Base-by-base conservation (phyloP, 2,329 filamentous ascomycete species). In the Talaromyces sp. region DNA sequence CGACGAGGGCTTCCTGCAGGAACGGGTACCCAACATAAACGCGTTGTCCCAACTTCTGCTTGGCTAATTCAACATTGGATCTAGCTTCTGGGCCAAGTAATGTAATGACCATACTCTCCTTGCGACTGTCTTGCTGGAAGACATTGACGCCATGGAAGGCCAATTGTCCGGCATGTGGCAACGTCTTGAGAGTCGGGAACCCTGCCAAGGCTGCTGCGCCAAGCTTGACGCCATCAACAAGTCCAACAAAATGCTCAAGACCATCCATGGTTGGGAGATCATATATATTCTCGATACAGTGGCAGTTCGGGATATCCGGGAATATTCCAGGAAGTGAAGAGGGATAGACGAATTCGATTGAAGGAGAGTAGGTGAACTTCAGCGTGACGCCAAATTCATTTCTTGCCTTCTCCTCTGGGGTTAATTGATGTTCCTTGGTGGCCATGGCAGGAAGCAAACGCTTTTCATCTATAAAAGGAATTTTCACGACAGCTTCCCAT, bases 401-500 rank as follows among this genome's bases (percentile, higher is more conserved):
- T 64, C 96, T 86, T 16, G 83, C 81, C 72, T 88, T 90, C 74
- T 99, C 92, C 1, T 89, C 91, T 2, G 88, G 83, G 2, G 86
- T 86, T n/a, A 99, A 82, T 1, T 90, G 78, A 46, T 88, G 81
- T 67, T 98, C 93, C 73, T 89, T 92, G 6, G 92, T 88, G 16
- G 84, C 88, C 90, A 99, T 97, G 7, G 93, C 95, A 40, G 82
- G 79, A 61, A 99, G 82, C 2, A 99, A 81, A 28, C 95, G 86
- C 70, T 89, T 86, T 75, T 99, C 93, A 63, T 99, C 92, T 66
- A 99, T 99, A 77, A 99, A 99, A 0, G 95, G 95, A 71, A 99
- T 99, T 77, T 98, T 99, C 67, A 99, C 92, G 40, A 99, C 93
- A 31, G 95, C 95, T 74, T 99, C 95, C 95, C 95, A 99, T 67